Percentiles rank a stretch among this genome's conserved stretches.
These are phyloP conservation scores for Esteya vermicola DNA, from an alignment of 2,329 filamentous ascomycete species.

Conservation along the genomic window DNA sequence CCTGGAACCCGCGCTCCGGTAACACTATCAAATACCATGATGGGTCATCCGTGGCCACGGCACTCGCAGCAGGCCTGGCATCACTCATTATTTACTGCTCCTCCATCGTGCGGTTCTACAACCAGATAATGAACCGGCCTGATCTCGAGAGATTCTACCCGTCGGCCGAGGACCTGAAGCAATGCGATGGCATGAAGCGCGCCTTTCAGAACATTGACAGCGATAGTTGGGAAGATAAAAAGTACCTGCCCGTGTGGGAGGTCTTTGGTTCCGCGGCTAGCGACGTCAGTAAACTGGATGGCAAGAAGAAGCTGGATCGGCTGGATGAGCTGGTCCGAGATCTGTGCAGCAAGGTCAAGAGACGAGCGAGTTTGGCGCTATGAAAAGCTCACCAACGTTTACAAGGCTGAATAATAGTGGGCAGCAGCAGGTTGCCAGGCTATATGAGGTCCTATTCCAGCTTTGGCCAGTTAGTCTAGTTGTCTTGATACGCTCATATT, in stretches of 20 bases:
- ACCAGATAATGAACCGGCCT: conserved; percentile 2
- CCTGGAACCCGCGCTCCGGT: conserved; percentile 1
- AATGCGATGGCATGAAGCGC: conserved; percentile 12
- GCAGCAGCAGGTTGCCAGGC: too few relatives aligned
- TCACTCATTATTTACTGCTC: conserved; percentile 16
- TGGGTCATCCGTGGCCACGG: conserved; percentile 15
- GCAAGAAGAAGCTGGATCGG: conserved; percentile 9
- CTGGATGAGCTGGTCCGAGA: not conserved
- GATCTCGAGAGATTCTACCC: conserved; percentile 5
- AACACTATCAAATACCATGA: conserved; percentile 2
- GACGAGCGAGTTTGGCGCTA: not conserved
- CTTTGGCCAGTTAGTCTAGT: too few relatives aligned
- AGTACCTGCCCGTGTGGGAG: conserved; percentile 10
- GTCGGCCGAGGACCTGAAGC: conserved; percentile 6
- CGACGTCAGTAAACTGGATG: not conserved
- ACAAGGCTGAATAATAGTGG: too few relatives aligned
- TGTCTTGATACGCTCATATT: too few relatives aligned
- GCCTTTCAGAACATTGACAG: conserved; percentile 11
- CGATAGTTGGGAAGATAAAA: conserved; percentile 8
- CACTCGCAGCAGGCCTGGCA: conserved; percentile 16
- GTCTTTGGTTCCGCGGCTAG: conserved; percentile 1
- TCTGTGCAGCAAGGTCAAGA: not conserved
- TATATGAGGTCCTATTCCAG: too few relatives aligned
- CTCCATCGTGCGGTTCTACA: conserved; percentile 7
- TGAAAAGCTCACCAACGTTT: too few relatives aligned